Evolutionary conservation across 2,329 filamentous ascomycete genomes (phyloP).

Genomic region (Diaporthe sp.): DNA sequence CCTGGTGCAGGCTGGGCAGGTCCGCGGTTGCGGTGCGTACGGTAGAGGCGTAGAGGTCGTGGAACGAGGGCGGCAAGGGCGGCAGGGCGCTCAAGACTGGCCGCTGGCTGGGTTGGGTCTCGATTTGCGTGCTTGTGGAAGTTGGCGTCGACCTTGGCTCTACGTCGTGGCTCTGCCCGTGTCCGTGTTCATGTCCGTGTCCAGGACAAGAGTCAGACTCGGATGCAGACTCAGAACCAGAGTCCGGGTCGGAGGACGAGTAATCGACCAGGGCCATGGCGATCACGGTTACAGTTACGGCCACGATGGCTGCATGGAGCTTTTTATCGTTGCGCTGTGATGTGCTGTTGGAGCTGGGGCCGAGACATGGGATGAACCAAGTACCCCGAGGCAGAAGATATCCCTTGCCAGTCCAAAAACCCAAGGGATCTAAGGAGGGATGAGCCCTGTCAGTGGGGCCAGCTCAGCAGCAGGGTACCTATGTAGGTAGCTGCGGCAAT

Average conservation of each 20-base stretch:
- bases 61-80: slow-evolving; percentile 84
- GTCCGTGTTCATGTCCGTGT: neutral
- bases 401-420: neutral
- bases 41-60: slow-evolving; percentile 89
- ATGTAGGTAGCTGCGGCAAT: neutral
- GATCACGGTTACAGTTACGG: neutral
- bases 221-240: neutral
- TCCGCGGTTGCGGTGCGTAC: slow-evolving; percentile 83
- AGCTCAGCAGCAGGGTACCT: neutral
- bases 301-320: neutral
- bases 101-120: neutral
- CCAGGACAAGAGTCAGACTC: neutral
- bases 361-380: slow-evolving; percentile 7
- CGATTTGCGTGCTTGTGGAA: neutral
- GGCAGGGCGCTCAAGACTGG: neutral
- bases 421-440: neutral
- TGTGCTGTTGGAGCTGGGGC: neutral
- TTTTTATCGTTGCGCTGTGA: neutral
- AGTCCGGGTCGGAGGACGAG: slow-evolving; percentile 47
- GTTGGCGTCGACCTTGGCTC: neutral
- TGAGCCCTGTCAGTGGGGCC: slow-evolving; percentile 23
- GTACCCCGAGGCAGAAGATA: neutral
- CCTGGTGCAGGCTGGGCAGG: slow-evolving; percentile 87
- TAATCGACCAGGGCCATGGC: slow-evolving; percentile 59
- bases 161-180: neutral